A percentile compares a stretch with the other conserved stretches of the same genome.
phyloP scores from a whole-genome alignment of 2,329 filamentous ascomycete species.

The Beauveria medogensis region DNA sequence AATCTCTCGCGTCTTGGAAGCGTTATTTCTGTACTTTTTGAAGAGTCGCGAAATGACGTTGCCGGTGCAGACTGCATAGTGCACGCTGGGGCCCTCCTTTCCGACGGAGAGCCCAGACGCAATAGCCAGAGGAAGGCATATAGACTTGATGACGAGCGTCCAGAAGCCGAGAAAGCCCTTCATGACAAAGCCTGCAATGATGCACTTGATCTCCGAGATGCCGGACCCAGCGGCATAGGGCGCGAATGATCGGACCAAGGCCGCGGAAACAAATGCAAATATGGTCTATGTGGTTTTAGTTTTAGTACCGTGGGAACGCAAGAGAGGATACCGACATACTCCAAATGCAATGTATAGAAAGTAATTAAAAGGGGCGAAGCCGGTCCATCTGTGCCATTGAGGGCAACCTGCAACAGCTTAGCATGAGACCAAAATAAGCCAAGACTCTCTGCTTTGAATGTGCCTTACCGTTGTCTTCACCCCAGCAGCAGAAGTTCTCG shows the following conservation, averaged over 20 bases:
- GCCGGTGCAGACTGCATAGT: constrained; percentile 95
- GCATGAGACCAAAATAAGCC: constrained; percentile 9
- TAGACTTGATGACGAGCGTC: constrained; percentile 89
- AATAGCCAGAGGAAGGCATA: constrained; percentile 84
- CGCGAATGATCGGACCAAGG: constrained; percentile 81
- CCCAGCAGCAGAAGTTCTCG: constrained; percentile 97
- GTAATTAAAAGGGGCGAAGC: constrained; percentile 72
- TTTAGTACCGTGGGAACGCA: background rate
- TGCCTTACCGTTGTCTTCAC: constrained; percentile 66
- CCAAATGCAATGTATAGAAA: constrained; percentile 81
- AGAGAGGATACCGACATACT: constrained; percentile 34
- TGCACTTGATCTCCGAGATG: constrained; percentile 98
- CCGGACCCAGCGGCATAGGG: constrained; percentile 95
- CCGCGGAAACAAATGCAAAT: constrained; percentile 76
- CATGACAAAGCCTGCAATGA: constrained; percentile 98
- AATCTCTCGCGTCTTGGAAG: constrained; percentile 90
- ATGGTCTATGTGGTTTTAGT: constrained; percentile 41
- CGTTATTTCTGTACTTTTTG: constrained; percentile 83
- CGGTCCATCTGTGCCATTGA: constrained; percentile 86
- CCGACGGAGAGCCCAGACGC: constrained; percentile 90
- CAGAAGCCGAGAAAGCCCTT: constrained; percentile 91
- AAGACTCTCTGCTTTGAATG: background rate
- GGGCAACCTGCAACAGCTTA: constrained; percentile 54
- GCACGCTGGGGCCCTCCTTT: constrained; percentile 97
- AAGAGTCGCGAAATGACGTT: constrained; percentile 94